Percentiles rank a stretch among this genome's conserved stretches.
phyloP scores from a whole-genome alignment of 495 filamentous ascomycete species.

The Neurospora intermedia region DNA sequence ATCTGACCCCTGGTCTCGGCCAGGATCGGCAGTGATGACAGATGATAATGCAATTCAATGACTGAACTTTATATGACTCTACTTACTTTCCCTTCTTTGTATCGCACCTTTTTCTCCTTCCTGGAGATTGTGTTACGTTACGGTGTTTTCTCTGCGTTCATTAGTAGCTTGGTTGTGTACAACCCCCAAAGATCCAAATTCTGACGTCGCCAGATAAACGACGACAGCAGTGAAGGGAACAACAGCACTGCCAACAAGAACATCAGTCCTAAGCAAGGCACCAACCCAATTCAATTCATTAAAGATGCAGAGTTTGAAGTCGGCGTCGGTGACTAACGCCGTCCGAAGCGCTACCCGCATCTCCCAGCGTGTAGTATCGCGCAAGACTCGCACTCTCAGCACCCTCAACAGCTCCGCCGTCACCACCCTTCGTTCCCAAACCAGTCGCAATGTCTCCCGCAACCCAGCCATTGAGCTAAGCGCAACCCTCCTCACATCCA shows the following conservation, averaged over 20 bases:
- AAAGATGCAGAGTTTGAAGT: constrained; percentile 16
- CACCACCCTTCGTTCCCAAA: neutral
- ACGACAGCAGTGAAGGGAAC: no score
- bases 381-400: neutral
- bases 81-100: neutral
- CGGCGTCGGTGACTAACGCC: constrained; percentile 7
- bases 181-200: neutral
- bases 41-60: neutral
- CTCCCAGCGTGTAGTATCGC: constrained; percentile 2
- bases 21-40: neutral
- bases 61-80: neutral
- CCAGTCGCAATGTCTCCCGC: neutral
- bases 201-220: neutral
- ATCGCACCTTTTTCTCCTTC: neutral
- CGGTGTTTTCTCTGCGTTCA: neutral
- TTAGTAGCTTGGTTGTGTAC: neutral
- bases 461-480: neutral
- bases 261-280: neutral
- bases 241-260: neutral
- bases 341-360: constrained; percentile 9
- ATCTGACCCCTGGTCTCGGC: neutral
- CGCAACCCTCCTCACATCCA: neutral
- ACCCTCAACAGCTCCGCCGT: neutral
- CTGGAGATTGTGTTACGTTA: neutral
- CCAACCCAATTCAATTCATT: constrained; percentile 7